phyloP scores from a whole-genome alignment of 805 yeast genomes.

The Saccharomyces cerevisiae region DNA sequence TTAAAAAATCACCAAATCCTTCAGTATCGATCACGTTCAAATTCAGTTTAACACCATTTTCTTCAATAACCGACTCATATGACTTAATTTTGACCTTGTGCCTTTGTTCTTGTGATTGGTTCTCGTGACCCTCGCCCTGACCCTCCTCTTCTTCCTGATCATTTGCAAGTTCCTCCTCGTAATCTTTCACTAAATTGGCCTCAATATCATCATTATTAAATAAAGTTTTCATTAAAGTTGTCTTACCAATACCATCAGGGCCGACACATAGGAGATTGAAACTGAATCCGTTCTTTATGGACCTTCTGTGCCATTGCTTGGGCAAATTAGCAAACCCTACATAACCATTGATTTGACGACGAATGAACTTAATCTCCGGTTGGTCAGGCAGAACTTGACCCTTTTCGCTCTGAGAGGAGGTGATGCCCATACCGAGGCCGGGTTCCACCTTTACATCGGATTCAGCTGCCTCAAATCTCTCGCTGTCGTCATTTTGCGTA shows the following conservation, averaged over 20 bases:
- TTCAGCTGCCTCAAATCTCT: not conserved
- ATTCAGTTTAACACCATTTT: conserved; percentile 82
- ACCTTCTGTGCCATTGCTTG: conserved; percentile 96
- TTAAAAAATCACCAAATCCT: conserved; percentile 87
- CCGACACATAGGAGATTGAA: conserved; percentile 87
- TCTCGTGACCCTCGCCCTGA: conserved; percentile 4
- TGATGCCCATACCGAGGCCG: not conserved
- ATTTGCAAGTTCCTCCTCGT: conserved; percentile 5
- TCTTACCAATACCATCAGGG: conserved; percentile 86
- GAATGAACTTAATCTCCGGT: conserved; percentile 50
- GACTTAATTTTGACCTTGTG: conserved; percentile 47
- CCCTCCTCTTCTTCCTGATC: conserved; percentile 3
- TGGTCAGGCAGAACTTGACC: conserved; percentile 30
- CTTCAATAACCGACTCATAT: conserved; percentile 69
- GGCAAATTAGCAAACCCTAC: conserved; percentile 98
- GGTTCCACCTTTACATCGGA: not conserved
- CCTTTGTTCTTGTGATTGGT: conserved; percentile 4
- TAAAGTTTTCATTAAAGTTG: conserved; percentile 84
- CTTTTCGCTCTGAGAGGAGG: not conserved
- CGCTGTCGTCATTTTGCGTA: not conserved
- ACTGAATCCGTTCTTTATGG: conserved; percentile 80
- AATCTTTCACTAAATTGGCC: conserved; percentile 8
- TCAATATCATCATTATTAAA: conserved; percentile 40
- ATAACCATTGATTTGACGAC: conserved; percentile 79
- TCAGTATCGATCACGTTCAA: conserved; percentile 83